Evolutionary conservation across 2,329 filamentous ascomycete genomes (phyloP).

Genomic region (Zymoseptoria tritici): DNA sequence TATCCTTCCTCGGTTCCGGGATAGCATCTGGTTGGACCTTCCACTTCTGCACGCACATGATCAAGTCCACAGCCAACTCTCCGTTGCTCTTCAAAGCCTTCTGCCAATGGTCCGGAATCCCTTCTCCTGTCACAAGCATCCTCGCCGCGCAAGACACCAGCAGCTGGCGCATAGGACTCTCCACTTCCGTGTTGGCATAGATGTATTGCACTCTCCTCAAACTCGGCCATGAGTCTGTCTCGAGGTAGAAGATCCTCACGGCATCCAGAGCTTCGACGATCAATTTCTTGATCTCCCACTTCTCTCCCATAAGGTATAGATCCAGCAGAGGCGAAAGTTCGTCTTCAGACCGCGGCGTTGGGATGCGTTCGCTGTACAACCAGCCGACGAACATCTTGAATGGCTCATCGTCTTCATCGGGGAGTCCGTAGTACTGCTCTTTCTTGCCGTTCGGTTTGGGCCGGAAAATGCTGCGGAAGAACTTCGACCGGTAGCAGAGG

Average conservation of each 20-base stretch:
- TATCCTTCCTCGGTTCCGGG: slow-evolving; percentile 42
- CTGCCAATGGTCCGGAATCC: slow-evolving; percentile 48
- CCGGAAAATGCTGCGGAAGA: slow-evolving; percentile 49
- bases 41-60: slow-evolving; percentile 49
- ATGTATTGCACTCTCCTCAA: slow-evolving; percentile 45
- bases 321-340: slow-evolving; percentile 46
- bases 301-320: slow-evolving; percentile 48
- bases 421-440: slow-evolving; percentile 40
- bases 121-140: slow-evolving; percentile 44
- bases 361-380: slow-evolving; percentile 46
- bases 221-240: slow-evolving; percentile 46
- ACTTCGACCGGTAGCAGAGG: slow-evolving; percentile 47
- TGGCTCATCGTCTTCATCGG: slow-evolving; percentile 45
- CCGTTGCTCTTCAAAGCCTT: slow-evolving; percentile 49
- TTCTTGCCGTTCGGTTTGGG: slow-evolving; percentile 27
- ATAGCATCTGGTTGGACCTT: slow-evolving; percentile 42
- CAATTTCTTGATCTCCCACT: slow-evolving; percentile 44
- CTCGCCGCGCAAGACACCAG: slow-evolving; percentile 43
- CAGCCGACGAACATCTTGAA: slow-evolving; percentile 48
- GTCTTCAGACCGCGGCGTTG: slow-evolving; percentile 42
- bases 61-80: slow-evolving; percentile 49
- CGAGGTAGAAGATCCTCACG: slow-evolving; percentile 46
- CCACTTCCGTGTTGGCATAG: slow-evolving; percentile 26
- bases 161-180: slow-evolving; percentile 27
- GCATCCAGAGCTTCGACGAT: slow-evolving; percentile 43